phyloP scores from a whole-genome alignment of 495 filamentous ascomycete species.

The Echria macrotheca region DNA sequence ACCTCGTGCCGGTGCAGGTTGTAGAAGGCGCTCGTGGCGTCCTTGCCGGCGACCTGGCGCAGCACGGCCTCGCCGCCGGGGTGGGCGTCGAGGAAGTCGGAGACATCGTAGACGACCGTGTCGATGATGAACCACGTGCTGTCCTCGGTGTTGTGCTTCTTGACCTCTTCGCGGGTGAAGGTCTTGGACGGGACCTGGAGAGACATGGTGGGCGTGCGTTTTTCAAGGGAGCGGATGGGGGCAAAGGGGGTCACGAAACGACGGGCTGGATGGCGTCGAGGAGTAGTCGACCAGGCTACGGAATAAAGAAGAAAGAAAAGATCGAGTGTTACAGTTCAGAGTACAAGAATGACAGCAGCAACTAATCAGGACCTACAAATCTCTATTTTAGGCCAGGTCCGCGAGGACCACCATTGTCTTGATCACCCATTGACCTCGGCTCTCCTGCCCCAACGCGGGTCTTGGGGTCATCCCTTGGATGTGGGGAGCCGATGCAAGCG shows the following conservation, averaged over 20 bases:
- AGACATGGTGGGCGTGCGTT: slow-evolving; percentile 11
- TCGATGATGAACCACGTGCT: slow-evolving; percentile 79
- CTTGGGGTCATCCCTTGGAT: slow-evolving; percentile 1
- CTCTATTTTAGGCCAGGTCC: no score
- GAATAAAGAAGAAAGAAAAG: neutral
- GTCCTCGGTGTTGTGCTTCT: slow-evolving; percentile 77
- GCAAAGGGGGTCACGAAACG: neutral
- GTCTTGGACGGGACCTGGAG: slow-evolving; percentile 37
- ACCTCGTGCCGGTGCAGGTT: slow-evolving; percentile 92
- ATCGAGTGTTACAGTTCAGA: no score
- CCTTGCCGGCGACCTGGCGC: slow-evolving; percentile 75
- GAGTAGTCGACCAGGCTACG: no score
- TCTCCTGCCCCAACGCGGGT: neutral
- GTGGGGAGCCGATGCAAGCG: slow-evolving; percentile 12
- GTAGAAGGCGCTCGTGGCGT: slow-evolving; percentile 86
- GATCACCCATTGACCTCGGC: slow-evolving; percentile 1
- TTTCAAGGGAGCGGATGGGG: neutral
- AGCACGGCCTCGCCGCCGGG: slow-evolving; percentile 81
- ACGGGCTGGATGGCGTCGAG: no score
- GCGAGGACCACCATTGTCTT: no score
- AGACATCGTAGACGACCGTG: slow-evolving; percentile 86
- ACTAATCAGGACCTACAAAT: no score
- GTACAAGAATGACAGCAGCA: no score
- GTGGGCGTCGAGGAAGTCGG: slow-evolving; percentile 87
- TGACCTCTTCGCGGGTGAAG: slow-evolving; percentile 70